Base-by-base conservation (phyloP, 768 basidiomycete species). In the Lentinula detonsa region DNA sequence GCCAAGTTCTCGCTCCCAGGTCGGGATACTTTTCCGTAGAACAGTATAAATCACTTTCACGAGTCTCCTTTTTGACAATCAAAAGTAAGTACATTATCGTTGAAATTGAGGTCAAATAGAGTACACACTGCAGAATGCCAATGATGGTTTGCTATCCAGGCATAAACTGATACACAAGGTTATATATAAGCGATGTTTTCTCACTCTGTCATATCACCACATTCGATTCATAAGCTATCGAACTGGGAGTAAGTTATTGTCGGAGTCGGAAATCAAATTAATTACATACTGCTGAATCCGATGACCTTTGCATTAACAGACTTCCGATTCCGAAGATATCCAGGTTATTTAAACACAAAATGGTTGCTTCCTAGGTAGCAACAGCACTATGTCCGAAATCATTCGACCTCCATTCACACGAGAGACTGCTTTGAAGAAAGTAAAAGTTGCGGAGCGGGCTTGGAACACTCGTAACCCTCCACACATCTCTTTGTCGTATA, bases 391-490 rank as follows among this genome's bases (percentile, higher is more conserved):
- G 46, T 37, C 55, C 40, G 23, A 43, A 56, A n/a, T 56, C n/a
- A 39, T 62, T n/a, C 48, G 34, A 33, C 62, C 62, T 31, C 62
- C 62, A 5, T 63, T 73, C 68, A 74, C 72, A 13, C 65, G 61
- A 10, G 70, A 72, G 68, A 71, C 69, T 1, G 73, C 74, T 4
- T 53, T 62, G 15, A 63, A 71, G 62, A 83, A 83, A 68, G 82
- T 84, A 63, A 83, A 83, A 67, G 68, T 66, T 1, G 83, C 81
- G 1, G 81, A 83, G 66, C 71, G 75, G 57, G 71, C 79, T 3
- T 85, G 83, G 82, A 85, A 81, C 69, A 74, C 75, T 5, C 48
- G 71, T 21, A 64, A 74, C 53, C 73, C 76, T 1, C 61, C 67
- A 18, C 69, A 71, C 54, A 75, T 83, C 58, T 71, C 77, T 0